phyloP scores from a whole-genome alignment of 2,329 filamentous ascomycete genomes.

The Trichoderma semiorbis region DNA sequence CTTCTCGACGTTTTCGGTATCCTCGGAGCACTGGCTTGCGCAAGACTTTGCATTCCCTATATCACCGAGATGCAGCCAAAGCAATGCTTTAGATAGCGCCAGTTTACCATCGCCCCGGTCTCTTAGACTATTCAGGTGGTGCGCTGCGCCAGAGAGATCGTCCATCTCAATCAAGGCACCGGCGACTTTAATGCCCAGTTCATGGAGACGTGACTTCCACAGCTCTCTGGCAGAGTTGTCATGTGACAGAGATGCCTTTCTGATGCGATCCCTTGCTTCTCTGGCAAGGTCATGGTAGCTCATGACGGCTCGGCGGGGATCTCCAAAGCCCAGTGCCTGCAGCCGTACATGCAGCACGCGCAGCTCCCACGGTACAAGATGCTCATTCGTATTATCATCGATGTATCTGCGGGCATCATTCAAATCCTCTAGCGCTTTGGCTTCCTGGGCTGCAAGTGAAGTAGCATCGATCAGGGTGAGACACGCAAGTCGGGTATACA shows the following conservation, averaged over 20 bases:
- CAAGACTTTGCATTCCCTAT: conserved; percentile 61
- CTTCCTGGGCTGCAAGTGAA: conserved; percentile 64
- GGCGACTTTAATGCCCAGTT: conserved; percentile 68
- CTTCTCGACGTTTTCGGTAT: conserved; percentile 38
- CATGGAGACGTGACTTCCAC: conserved; percentile 70
- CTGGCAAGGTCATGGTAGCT: conserved; percentile 84
- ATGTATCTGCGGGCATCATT: conserved; percentile 54
- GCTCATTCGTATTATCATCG: conserved; percentile 50
- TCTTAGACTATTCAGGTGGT: conserved; percentile 64
- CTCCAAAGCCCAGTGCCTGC: conserved; percentile 81
- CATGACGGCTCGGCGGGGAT: conserved; percentile 80
- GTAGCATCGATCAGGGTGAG: conserved; percentile 74
- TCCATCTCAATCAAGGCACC: conserved; percentile 79
- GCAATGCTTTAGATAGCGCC: conserved; percentile 54
- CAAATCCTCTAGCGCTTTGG: conserved; percentile 60
- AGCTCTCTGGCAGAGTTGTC: conserved; percentile 55
- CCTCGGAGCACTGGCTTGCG: conserved; percentile 34
- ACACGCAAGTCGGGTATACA: conserved; percentile 79
- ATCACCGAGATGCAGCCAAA: conserved; percentile 79
- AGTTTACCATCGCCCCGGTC: conserved; percentile 39
- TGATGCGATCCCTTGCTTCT: conserved; percentile 65
- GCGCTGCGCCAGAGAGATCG: conserved; percentile 73
- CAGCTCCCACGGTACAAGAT: conserved; percentile 83
- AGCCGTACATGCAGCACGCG: conserved; percentile 79
- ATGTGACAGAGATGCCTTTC: conserved; percentile 41